A percentile compares a stretch with the other conserved stretches of the same genome.
Evolutionary conservation across 2,329 filamentous ascomycete genomes (phyloP).

Genomic region (Arthrobotrys sphaeroides): DNA sequence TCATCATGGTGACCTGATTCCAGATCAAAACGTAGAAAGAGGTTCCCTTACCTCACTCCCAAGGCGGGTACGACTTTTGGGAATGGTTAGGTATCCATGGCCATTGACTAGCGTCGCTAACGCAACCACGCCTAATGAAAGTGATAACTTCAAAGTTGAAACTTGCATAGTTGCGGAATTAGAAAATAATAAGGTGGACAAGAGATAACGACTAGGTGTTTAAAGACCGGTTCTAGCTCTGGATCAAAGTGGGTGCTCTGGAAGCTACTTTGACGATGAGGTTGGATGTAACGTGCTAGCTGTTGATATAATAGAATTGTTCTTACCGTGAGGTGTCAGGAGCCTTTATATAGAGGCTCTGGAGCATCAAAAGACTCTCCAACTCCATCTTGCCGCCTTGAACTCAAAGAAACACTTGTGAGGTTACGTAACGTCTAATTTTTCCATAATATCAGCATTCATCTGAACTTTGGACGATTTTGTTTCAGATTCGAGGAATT

Average conservation of each 20-base stretch:
- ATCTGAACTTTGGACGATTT: conserved; percentile 6
- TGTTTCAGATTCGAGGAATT: not conserved
- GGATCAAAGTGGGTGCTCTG: too few species aligned
- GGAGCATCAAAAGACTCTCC: too few species aligned
- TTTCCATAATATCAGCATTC: not conserved
- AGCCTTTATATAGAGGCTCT: not conserved
- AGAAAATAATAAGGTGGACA: too few species aligned
- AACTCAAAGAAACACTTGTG: too few species aligned
- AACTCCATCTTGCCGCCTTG: too few species aligned
- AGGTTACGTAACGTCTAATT: not conserved
- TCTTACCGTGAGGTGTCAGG: too few species aligned
- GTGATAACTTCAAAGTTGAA: not conserved
- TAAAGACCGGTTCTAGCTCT: too few species aligned
- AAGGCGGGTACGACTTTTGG: conserved; percentile 64
- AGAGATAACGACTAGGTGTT: too few species aligned
- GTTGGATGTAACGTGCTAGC: not conserved
- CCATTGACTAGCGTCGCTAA: conserved; percentile 58
- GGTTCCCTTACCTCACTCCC: conserved; percentile 61
- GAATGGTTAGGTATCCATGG: conserved; percentile 64
- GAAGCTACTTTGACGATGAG: not conserved
- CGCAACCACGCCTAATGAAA: not conserved
- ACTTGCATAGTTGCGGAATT: conserved; percentile 1
- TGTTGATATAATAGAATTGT: too few species aligned
- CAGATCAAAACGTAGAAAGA: not conserved
- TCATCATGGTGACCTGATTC: not conserved